phyloP scores from a whole-genome alignment of 208 protist genomes.

The Crithidia mellificae region DNA sequence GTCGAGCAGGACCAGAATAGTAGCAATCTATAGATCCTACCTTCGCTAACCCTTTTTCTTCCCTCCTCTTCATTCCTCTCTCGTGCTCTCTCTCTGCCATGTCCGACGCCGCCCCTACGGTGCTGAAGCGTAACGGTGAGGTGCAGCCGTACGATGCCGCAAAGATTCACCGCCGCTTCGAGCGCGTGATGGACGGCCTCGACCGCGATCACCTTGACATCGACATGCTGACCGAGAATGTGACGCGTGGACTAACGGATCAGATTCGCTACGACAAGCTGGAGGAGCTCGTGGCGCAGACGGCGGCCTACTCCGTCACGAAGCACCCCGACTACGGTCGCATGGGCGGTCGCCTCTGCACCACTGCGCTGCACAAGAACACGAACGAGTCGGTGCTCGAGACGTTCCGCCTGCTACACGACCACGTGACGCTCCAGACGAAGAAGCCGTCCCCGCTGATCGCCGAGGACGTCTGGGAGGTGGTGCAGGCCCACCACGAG shows the following conservation, averaged over 20 bases:
- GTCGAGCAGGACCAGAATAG: too few species aligned
- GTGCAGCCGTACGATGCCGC: constrained; percentile 51
- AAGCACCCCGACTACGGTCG: constrained; percentile 98
- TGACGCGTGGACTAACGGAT: constrained; percentile 85
- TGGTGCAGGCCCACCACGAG: constrained; percentile 83
- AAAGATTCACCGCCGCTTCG: constrained; percentile 63
- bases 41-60: constrained; percentile 3
- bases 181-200: constrained; percentile 48
- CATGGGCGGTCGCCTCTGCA: constrained; percentile 96
- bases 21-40: background rate
- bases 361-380: constrained; percentile 98
- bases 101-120: constrained; percentile 23
- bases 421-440: constrained; percentile 90
- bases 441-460: constrained; percentile 89
- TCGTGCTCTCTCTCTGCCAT: constrained; percentile 3
- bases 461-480: constrained; percentile 90
- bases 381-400: constrained; percentile 91
- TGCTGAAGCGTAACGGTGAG: constrained; percentile 76
- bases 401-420: constrained; percentile 89
- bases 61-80: background rate
- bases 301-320: constrained; percentile 95
- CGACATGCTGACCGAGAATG: constrained; percentile 83
- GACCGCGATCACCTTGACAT: constrained; percentile 68
- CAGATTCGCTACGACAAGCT: constrained; percentile 91
- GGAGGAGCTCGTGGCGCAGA: constrained; percentile 96